Conservation (phyloP, 345 rosid species). For the Eucalyptus virginea region DNA sequence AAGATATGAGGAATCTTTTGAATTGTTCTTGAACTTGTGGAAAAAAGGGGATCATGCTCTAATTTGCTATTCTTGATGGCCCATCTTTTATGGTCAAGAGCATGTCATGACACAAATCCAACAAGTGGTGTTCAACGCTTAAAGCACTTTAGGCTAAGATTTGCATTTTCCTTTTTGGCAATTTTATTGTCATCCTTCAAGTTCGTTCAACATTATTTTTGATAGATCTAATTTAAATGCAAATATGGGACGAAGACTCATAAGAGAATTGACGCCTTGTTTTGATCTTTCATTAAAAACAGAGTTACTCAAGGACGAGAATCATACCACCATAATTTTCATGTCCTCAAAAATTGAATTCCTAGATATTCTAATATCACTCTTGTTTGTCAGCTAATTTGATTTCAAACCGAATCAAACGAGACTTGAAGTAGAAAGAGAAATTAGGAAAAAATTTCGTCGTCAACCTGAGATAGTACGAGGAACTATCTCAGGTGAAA, state of each 20-base stretch:
- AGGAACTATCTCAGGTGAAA: neutral
- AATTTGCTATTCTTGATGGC: neutral
- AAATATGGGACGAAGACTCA: neutral
- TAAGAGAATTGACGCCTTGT: neutral
- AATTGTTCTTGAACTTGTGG: neutral
- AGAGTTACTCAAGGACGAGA: neutral
- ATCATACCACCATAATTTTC: neutral
- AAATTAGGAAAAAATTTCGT: neutral
- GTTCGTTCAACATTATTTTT: neutral
- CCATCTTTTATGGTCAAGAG: neutral
- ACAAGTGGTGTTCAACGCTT: neutral
- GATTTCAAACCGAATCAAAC: neutral
- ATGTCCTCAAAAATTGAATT: neutral
- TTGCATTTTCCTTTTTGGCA: neutral
- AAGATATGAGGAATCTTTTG: neutral
- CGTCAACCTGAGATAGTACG: neutral
- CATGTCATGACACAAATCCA: neutral
- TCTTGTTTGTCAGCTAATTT: neutral
- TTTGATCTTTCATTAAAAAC: no score
- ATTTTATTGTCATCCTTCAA: neutral
- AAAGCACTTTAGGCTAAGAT: neutral
- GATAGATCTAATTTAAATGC: neutral
- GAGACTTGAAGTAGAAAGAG: neutral
- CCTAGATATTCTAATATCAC: neutral
- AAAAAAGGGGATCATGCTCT: neutral